These are phyloP conservation scores for Trypanosoma rangeli DNA, from an alignment of 208 protist species.

Conservation along the genomic window DNA sequence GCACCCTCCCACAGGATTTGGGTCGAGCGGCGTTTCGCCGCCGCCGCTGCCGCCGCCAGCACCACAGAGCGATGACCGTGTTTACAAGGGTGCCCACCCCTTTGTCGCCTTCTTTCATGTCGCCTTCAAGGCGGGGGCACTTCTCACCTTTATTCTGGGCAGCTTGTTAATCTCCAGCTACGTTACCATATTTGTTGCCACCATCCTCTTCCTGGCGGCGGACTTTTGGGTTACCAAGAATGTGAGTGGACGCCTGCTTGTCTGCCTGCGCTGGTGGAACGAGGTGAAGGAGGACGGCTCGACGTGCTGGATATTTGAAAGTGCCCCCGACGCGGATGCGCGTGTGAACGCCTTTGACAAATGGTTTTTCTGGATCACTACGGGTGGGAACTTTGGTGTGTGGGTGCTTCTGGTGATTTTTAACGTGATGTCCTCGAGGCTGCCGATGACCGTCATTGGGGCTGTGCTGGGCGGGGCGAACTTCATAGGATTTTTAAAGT, in stretches of 20 bases:
- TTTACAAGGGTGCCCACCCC: constrained; percentile 85
- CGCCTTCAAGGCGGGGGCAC: constrained; percentile 77
- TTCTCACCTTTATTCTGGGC: constrained; percentile 84
- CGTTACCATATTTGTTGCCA: constrained; percentile 84
- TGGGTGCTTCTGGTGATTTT: constrained; percentile 79
- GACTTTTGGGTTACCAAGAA: constrained; percentile 97
- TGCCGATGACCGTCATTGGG: constrained; percentile 68
- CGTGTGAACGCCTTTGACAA: constrained; percentile 78
- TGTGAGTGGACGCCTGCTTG: constrained; percentile 92
- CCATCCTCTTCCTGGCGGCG: constrained; percentile 82
- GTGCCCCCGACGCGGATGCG: constrained; percentile 52
- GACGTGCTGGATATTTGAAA: constrained; percentile 94
- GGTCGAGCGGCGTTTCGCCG: constrained; percentile 6
- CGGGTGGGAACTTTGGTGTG: constrained; percentile 39
- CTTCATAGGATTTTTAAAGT: constrained; percentile 85
- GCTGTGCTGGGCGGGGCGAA: constrained; percentile 61
- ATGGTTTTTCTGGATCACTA: constrained; percentile 84
- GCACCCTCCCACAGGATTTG: constrained; percentile 5
- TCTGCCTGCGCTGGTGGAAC: constrained; percentile 95
- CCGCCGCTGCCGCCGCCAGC: constrained; percentile 4
- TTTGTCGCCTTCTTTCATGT: constrained; percentile 88
- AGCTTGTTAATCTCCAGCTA: constrained; percentile 59
- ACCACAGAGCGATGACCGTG: constrained; percentile 24
- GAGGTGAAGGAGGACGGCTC: constrained; percentile 92
- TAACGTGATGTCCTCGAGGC: constrained; percentile 60